Evolutionary conservation across 2,329 filamentous ascomycete genomes (phyloP).

Genomic region (Alternaria triticina): DNA sequence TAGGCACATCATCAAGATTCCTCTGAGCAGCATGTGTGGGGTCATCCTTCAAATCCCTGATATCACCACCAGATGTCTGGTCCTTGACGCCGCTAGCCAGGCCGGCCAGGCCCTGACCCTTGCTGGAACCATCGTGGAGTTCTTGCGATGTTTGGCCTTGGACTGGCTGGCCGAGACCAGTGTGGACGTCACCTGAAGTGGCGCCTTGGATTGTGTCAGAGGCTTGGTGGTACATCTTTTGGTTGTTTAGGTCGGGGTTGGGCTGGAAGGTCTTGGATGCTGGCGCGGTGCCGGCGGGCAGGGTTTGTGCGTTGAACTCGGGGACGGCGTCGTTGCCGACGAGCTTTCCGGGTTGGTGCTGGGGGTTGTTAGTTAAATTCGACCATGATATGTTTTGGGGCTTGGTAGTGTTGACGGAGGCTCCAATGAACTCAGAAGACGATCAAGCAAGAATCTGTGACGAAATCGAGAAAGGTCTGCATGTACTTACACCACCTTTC

Average conservation of each 20-base stretch:
- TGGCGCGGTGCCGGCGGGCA: constrained; percentile 70
- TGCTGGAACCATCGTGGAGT: constrained; percentile 55
- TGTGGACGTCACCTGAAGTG: constrained; percentile 61
- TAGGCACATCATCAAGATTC: constrained; percentile 46
- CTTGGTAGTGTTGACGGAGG: neutral
- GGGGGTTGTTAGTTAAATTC: neutral
- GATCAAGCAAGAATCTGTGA: neutral
- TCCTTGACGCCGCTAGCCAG: constrained; percentile 37
- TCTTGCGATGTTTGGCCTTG: constrained; percentile 58
- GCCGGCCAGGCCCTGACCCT: constrained; percentile 55
- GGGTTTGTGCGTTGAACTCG: constrained; percentile 68
- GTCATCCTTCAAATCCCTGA: constrained; percentile 36
- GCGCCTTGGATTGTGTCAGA: constrained; percentile 58
- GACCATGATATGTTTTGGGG: neutral
- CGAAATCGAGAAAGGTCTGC: neutral
- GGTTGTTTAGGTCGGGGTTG: constrained; percentile 53
- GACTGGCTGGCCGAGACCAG: constrained; percentile 60
- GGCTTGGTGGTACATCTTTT: constrained; percentile 52
- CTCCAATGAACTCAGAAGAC: neutral
- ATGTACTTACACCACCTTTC: constrained; percentile 59
- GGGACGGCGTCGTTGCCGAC: constrained; percentile 64
- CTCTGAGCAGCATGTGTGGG: constrained; percentile 47
- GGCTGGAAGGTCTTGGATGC: constrained; percentile 52
- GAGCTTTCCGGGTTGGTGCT: constrained; percentile 70
- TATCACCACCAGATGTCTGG: constrained; percentile 12